Evolutionary conservation across 1,139 yeast genomes (phyloP).

Genomic region (Lodderomyces jiufengensis): DNA sequence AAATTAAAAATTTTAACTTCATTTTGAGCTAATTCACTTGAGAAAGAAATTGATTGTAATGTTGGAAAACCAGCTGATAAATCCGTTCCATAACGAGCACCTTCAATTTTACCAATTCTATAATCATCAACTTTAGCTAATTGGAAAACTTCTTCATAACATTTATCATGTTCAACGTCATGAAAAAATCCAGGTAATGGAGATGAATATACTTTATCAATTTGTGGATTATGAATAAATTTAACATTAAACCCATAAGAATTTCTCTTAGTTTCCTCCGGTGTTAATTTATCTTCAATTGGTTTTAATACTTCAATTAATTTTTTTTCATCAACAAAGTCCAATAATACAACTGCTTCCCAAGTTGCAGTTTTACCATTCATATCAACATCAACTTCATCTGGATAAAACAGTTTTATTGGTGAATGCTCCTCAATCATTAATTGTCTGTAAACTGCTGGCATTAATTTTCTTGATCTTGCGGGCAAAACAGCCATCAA

Average conservation of each 20-base stretch:
- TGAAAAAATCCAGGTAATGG: slow-evolving; percentile 77
- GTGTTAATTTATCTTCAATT: slow-evolving; percentile 52
- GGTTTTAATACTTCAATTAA: slow-evolving; percentile 71
- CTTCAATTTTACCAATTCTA: slow-evolving; percentile 59
- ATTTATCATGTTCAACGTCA: slow-evolving; percentile 75
- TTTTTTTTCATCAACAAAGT: slow-evolving; percentile 84
- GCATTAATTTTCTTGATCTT: slow-evolving; percentile 79
- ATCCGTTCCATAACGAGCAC: slow-evolving; percentile 67
- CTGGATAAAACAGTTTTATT: slow-evolving; percentile 86
- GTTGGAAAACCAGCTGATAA: slow-evolving; percentile 91
- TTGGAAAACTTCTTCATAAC: slow-evolving; percentile 56
- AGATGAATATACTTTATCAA: slow-evolving; percentile 63
- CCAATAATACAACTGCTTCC: slow-evolving; percentile 97
- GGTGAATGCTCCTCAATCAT: slow-evolving; percentile 92
- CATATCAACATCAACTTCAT: slow-evolving; percentile 81
- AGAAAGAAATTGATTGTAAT: slow-evolving; percentile 64
- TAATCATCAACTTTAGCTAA: slow-evolving; percentile 51
- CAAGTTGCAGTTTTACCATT: slow-evolving; percentile 95
- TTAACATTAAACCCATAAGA: slow-evolving; percentile 65
- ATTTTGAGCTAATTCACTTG: slow-evolving; percentile 46
- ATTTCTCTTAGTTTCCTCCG: slow-evolving; percentile 73
- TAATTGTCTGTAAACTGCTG: slow-evolving; percentile 69
- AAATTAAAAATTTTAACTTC: slow-evolving; percentile 80
- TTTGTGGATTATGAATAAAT: slow-evolving; percentile 76
- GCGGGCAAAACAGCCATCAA: slow-evolving; percentile 98